Percentiles rank a stretch among this genome's conserved stretches.
Conservation (phyloP, 2,329 filamentous ascomycete species). For the Tolypocladium nubicola region DNA sequence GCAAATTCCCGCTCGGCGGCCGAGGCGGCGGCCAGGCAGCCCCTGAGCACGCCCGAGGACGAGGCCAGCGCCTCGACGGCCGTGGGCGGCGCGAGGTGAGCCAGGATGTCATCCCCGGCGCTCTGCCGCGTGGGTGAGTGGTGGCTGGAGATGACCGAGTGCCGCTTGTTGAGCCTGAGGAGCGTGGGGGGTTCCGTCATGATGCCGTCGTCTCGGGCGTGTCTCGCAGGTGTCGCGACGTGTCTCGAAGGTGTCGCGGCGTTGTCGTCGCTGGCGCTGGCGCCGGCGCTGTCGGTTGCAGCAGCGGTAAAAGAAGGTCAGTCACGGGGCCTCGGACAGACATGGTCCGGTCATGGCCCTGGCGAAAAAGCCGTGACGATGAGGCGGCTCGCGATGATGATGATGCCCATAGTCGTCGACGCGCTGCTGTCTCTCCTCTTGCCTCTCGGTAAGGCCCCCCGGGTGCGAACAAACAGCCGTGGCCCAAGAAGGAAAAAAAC, state of each 20-base stretch:
- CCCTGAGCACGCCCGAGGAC: slow-evolving; percentile 40
- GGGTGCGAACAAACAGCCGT: not conserved
- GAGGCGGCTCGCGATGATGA: slow-evolving; percentile 6
- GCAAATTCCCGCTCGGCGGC: slow-evolving; percentile 60
- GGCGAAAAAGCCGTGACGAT: slow-evolving; percentile 19
- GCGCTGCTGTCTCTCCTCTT: not conserved
- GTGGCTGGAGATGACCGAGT: slow-evolving; percentile 14
- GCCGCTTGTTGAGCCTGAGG: slow-evolving; percentile 21
- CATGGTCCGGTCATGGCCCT: slow-evolving; percentile 21
- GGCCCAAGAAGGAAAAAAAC: not conserved
- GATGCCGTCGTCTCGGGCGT: slow-evolving; percentile 3
- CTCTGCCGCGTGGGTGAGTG: slow-evolving; percentile 35
- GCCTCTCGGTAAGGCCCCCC: too few species aligned
- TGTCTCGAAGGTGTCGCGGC: not conserved
- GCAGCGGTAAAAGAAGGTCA: not conserved
- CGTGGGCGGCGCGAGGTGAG: slow-evolving; percentile 48
- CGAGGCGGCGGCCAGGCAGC: slow-evolving; percentile 53
- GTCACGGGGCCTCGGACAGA: not conserved
- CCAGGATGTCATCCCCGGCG: slow-evolving; percentile 46
- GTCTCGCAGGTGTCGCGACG: not conserved
- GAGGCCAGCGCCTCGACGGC: slow-evolving; percentile 50
- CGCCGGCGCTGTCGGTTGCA: not conserved
- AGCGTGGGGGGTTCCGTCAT: slow-evolving; percentile 24
- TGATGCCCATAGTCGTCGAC: slow-evolving; percentile 8
- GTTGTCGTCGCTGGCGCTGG: not conserved